phyloP scores from a whole-genome alignment of 805 yeast species.

The Zygosaccharomyces pseudorouxii region DNA sequence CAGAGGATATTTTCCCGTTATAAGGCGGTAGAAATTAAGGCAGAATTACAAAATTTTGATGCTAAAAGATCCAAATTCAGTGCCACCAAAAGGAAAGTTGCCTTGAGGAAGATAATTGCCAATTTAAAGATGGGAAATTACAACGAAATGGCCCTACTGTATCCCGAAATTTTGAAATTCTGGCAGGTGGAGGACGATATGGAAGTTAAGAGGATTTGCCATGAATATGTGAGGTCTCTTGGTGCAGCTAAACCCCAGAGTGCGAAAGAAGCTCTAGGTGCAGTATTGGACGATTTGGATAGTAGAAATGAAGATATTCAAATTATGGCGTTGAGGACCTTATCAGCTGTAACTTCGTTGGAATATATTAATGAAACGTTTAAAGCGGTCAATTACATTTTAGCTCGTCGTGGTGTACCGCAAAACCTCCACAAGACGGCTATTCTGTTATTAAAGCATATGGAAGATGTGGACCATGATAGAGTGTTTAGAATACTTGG shows the following conservation, averaged over 20 bases:
- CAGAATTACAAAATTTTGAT: slow-evolving; percentile 34
- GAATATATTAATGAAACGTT: slow-evolving; percentile 48
- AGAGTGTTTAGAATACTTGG: slow-evolving; percentile 46
- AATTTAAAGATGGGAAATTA: slow-evolving; percentile 75
- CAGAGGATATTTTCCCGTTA: slow-evolving; percentile 31
- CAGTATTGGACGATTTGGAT: slow-evolving; percentile 49
- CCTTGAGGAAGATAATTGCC: slow-evolving; percentile 70
- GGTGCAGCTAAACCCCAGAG: slow-evolving; percentile 54
- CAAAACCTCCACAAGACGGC: slow-evolving; percentile 65
- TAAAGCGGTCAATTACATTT: slow-evolving; percentile 32
- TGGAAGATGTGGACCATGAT: slow-evolving; percentile 52
- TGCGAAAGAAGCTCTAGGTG: slow-evolving; percentile 52
- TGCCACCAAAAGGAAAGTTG: slow-evolving; percentile 39
- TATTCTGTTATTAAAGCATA: slow-evolving; percentile 60
- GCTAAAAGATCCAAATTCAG: slow-evolving; percentile 39
- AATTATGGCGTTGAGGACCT: slow-evolving; percentile 58
- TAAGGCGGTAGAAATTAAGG: slow-evolving; percentile 34
- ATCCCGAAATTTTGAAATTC: slow-evolving; percentile 57
- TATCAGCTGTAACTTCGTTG: slow-evolving; percentile 53
- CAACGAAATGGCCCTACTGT: slow-evolving; percentile 62
- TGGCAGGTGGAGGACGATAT: slow-evolving; percentile 54
- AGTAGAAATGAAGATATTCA: slow-evolving; percentile 47
- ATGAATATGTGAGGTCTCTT: slow-evolving; percentile 58
- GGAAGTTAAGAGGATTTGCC: slow-evolving; percentile 68
- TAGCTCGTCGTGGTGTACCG: slow-evolving; percentile 43